A percentile compares a stretch with the other conserved stretches of the same genome.
Evolutionary conservation across 495 filamentous ascomycete species (phyloP).

Genomic region (Penicillium turbatum): DNA sequence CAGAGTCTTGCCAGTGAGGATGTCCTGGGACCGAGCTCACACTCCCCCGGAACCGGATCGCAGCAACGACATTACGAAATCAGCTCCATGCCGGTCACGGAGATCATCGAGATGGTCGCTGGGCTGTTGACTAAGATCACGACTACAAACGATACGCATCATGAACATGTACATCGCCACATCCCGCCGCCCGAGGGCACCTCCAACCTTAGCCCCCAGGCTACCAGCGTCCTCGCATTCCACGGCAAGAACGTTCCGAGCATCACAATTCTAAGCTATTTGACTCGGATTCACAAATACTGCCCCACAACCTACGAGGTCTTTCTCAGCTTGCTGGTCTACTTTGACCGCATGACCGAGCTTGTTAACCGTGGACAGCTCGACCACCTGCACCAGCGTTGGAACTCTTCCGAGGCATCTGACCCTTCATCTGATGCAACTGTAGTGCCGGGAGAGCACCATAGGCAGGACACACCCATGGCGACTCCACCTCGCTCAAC

Average conservation of each 20-base stretch:
- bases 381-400: conserved; percentile 39
- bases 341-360: conserved; percentile 99
- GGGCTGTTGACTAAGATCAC: conserved; percentile 98
- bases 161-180: conserved; percentile 72
- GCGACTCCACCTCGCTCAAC: conserved; percentile 37
- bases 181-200: conserved; percentile 64
- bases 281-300: conserved; percentile 97
- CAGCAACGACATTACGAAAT: conserved; percentile 77
- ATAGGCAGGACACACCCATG: conserved; percentile 27
- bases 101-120: conserved; percentile 99
- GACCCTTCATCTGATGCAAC: conserved; percentile 12
- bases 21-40: conserved; percentile 48
- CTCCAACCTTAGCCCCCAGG: conserved; percentile 65
- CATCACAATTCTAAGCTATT: conserved; percentile 94
- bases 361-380: conserved; percentile 75
- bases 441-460: conserved; percentile 10
- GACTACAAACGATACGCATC: conserved; percentile 90
- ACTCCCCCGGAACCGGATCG: conserved; percentile 45
- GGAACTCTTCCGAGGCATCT: conserved; percentile 15
- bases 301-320: conserved; percentile 99
- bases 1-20: conserved; percentile 81
- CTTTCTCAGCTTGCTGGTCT: conserved; percentile 90
- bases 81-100: conserved; percentile 92
- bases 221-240: conserved; percentile 93
- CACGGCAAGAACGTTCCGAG: conserved; percentile 98